Evolutionary conservation across 768 basidiomycete species (phyloP).

Genomic region (Suillus paluster): DNA sequence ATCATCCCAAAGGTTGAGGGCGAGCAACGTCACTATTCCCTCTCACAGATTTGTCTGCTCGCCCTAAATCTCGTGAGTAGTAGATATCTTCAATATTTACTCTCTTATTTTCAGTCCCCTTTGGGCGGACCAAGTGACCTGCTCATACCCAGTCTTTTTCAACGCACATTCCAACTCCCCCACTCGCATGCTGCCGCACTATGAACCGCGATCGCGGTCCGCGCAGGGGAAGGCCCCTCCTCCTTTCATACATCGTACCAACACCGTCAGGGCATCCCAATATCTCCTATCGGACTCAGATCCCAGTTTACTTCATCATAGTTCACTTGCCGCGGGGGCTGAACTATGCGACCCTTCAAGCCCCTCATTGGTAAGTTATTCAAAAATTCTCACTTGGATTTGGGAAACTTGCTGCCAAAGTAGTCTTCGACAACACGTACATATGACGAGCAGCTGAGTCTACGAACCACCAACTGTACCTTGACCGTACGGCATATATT

Average conservation of each 20-base stretch:
- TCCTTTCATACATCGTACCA: background rate
- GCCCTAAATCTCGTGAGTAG: no score
- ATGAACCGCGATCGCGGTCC: background rate
- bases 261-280: constrained; percentile 2
- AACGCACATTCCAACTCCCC: background rate
- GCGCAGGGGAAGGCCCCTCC: background rate
- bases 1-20: no score
- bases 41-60: no score
- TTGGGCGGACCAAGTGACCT: background rate
- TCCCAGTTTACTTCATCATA: background rate
- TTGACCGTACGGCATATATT: no score
- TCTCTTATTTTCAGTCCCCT: background rate
- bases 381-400: no score
- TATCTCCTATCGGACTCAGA: background rate
- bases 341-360: background rate
- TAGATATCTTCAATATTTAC: background rate
- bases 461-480: no score
- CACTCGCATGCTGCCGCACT: background rate
- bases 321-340: background rate
- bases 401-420: background rate
- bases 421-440: background rate
- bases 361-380: background rate
- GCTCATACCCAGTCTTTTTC: background rate
- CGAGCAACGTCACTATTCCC: no score
- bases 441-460: background rate